Conservation (phyloP, 441 rosid species). For the Erodium chrysanthum region DNA sequence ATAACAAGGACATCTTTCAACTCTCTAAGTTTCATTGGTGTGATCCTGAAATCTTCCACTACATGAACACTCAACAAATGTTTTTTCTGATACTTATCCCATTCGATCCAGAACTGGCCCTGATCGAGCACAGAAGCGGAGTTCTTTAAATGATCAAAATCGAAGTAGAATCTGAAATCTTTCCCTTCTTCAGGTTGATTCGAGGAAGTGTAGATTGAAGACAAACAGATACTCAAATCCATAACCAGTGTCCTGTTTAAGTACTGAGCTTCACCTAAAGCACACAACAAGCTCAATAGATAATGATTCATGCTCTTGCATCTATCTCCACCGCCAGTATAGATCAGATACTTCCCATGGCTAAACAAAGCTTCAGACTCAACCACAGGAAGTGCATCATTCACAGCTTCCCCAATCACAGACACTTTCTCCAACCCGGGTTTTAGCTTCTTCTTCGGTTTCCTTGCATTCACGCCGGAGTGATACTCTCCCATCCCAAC, state of each 20-base stretch:
- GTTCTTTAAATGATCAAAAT: slow-evolving; percentile 93
- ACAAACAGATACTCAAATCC: slow-evolving; percentile 77
- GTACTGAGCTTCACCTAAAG: slow-evolving; percentile 85
- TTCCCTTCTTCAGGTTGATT: slow-evolving; percentile 77
- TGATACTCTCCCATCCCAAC: slow-evolving; percentile 69
- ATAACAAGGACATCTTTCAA: slow-evolving; percentile 62
- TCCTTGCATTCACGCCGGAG: slow-evolving; percentile 66
- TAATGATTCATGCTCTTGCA: slow-evolving; percentile 96
- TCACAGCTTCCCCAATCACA: slow-evolving; percentile 21
- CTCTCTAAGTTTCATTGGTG: slow-evolving; percentile 61
- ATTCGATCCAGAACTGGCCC: slow-evolving; percentile 56
- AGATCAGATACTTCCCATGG: slow-evolving; percentile 74
- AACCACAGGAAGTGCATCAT: slow-evolving; percentile 17
- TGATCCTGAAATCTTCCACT: slow-evolving; percentile 51
- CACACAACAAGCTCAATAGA: slow-evolving; percentile 95
- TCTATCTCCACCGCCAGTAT: slow-evolving; percentile 82
- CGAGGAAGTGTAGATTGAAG: slow-evolving; percentile 50
- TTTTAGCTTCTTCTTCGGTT: slow-evolving; percentile 29
- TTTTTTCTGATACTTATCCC: slow-evolving; percentile 69
- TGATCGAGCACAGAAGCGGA: slow-evolving; percentile 65
- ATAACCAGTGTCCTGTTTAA: slow-evolving; percentile 80
- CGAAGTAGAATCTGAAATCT: slow-evolving; percentile 81
- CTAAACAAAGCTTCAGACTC: slow-evolving; percentile 59
- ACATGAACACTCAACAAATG: slow-evolving; percentile 51
- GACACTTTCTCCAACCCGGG: slow-evolving; percentile 30